These are phyloP conservation scores for Lodderomyces orthopsilosis DNA, from an alignment of 1,139 yeast genomes.

Conservation along the genomic window DNA sequence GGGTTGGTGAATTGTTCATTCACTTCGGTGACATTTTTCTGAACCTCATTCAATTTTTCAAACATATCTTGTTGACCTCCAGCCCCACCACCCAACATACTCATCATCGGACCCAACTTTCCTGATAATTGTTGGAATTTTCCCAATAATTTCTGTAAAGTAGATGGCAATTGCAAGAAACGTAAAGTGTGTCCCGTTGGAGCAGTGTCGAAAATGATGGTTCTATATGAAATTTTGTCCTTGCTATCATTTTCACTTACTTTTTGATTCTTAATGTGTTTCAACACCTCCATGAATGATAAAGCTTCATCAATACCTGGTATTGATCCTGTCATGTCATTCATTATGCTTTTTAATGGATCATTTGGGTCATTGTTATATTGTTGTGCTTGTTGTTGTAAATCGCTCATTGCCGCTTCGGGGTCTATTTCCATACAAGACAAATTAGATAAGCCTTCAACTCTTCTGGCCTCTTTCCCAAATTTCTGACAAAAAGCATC, in stretches of 20 bases:
- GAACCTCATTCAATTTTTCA: conserved; percentile 77
- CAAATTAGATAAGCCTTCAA: conserved; percentile 81
- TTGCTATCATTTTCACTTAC: conserved; percentile 19
- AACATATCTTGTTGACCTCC: conserved; percentile 76
- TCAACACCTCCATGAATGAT: conserved; percentile 95
- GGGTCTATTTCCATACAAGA: conserved; percentile 99
- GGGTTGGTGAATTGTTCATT: conserved; percentile 95
- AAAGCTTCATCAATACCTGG: conserved; percentile 98
- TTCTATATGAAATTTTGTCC: conserved; percentile 54
- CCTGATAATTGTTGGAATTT: conserved; percentile 86
- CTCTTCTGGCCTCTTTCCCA: conserved; percentile 92
- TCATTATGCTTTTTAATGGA: conserved; percentile 72
- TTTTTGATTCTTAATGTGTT: conserved; percentile 84
- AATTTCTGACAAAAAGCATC: conserved; percentile 98
- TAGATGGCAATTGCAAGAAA: conserved; percentile 89
- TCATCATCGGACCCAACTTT: conserved; percentile 87
- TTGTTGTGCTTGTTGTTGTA: conserved; percentile 60
- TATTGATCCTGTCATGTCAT: conserved; percentile 88
- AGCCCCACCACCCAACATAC: conserved; percentile 68
- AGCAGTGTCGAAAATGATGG: conserved; percentile 95
- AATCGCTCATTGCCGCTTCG: conserved; percentile 86
- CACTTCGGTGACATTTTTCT: conserved; percentile 80
- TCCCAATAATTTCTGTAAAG: conserved; percentile 80
- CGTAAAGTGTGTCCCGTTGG: conserved; percentile 98
- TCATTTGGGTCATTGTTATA: conserved; percentile 57